Conservation (phyloP, 2,329 filamentous ascomycete genomes). For the Geosmithia flava region DNA sequence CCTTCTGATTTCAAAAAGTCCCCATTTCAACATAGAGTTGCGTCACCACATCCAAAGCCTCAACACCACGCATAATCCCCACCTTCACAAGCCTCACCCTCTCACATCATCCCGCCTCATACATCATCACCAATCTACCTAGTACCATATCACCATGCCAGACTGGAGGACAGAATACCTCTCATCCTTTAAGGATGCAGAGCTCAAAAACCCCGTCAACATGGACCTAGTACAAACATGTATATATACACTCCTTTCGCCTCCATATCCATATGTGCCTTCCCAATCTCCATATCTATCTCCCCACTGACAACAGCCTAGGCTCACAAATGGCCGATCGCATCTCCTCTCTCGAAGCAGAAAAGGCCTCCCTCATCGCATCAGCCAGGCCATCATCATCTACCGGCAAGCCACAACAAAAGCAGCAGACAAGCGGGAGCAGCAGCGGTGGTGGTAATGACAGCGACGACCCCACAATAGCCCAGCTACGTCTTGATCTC, state of each 20-base stretch:
- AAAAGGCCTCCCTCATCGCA: constrained; percentile 31
- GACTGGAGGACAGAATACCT: constrained; percentile 78
- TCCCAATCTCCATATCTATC: constrained; percentile 2
- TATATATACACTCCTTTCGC: constrained; percentile 26
- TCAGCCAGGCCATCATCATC: constrained; percentile 2
- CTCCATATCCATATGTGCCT: constrained; percentile 3
- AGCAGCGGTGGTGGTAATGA: constrained; percentile 4
- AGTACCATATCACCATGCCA: constrained; percentile 27
- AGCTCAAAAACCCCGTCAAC: constrained; percentile 49
- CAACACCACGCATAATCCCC: not conserved
- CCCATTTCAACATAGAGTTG: too few relatives aligned
- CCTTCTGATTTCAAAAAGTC: too few relatives aligned
- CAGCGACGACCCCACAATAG: constrained; percentile 18
- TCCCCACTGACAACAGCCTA: constrained; percentile 19
- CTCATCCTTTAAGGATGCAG: constrained; percentile 59
- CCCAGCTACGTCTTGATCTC: constrained; percentile 55
- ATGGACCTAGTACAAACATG: constrained; percentile 67
- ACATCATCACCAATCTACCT: not conserved
- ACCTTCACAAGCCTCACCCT: not conserved
- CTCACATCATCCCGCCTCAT: not conserved
- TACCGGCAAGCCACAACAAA: not conserved
- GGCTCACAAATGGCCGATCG: constrained; percentile 57
- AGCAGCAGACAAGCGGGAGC: constrained; percentile 2
- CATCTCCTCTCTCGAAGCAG: constrained; percentile 48
- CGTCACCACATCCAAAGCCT: too few relatives aligned